These are phyloP conservation scores for Rhodamnia rubescens DNA, from an alignment of 345 rosid genomes.

Conservation along the genomic window DNA sequence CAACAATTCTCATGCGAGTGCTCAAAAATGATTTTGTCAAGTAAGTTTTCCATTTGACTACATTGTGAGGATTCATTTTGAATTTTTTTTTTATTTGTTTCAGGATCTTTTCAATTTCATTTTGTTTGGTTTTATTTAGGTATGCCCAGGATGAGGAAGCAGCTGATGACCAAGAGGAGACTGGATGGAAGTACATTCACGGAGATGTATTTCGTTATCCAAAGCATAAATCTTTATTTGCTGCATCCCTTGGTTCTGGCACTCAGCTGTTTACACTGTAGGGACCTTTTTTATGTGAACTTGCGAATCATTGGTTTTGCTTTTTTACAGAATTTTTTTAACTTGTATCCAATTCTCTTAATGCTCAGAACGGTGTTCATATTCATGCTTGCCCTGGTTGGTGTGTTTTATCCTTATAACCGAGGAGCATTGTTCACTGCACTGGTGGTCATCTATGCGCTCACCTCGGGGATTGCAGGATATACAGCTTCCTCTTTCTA, in stretches of 20 bases:
- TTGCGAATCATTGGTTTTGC: background rate
- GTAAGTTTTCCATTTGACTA: conserved; percentile 24
- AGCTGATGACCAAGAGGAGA: conserved; percentile 87
- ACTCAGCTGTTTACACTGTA: conserved; percentile 75
- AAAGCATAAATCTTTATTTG: conserved; percentile 59
- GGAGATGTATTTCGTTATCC: conserved; percentile 89
- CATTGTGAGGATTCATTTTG: background rate
- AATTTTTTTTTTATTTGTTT: background rate
- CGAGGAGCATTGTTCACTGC: conserved; percentile 91
- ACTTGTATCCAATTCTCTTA: background rate
- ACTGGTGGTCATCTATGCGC: conserved; percentile 76
- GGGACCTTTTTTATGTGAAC: conserved; percentile 6
- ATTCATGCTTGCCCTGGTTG: conserved; percentile 77
- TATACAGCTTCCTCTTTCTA: conserved; percentile 75
- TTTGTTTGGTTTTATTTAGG: conserved; percentile 13
- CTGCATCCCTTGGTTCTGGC: conserved; percentile 80
- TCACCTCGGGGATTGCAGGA: conserved; percentile 87
- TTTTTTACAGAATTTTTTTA: background rate
- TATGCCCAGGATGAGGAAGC: conserved; percentile 93
- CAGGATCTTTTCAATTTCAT: background rate
- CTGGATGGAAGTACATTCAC: conserved; percentile 93
- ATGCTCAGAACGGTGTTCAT: conserved; percentile 56
- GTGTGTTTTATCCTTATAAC: conserved; percentile 88
- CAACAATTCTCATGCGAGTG: conserved; percentile 86
- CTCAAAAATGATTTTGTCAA: conserved; percentile 85